Evolutionary conservation across 441 rosid genomes (phyloP), one percentile per base, ranked within the genome.

Genomic region (Erysimum cheiri): DNA sequence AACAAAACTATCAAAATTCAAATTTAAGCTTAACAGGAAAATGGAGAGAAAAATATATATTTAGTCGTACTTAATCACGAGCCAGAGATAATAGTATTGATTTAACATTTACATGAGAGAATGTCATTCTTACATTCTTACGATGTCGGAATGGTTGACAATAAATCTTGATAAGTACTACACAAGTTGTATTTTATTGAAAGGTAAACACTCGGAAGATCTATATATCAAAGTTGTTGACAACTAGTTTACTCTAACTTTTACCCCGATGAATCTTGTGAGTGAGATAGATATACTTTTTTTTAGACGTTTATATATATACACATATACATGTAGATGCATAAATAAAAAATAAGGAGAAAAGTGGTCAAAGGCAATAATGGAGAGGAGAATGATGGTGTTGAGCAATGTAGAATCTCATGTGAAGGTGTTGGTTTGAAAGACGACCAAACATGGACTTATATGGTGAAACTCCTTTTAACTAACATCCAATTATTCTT

Each of bases 341-440:
- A 35, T 1, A 22, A 52, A 24, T 3, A 12, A 33, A 8, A 33
- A 11, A 67, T n/a, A 37, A 61, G 70, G 54, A 68, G 72, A 79
- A 87, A 91, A 83, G 96, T 80, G 60, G 96, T 89, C 97, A 91
- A 89, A 86, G 40, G 84, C 89, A 91, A 91, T 91, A 80, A 90
- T 89, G 83, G 57, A 57, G 57, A 44, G 56, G 55, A 72, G 80
- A 83, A 85, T 85, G 82, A 85, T 84, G 82, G 62, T 76, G 82
- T 81, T 83, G 68, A 81, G 85, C 76, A 64, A 75, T 64, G 68
- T 70, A 84, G 85, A 89, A 72, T 83, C 83, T 89, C 88, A 85
- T 84, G 88, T 83, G 85, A 83, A 78, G 80, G 58, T 91, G 85
- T 81, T 83, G 85, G 90, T 69, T 71, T 54, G 32, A 78, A 76